These are phyloP conservation scores for Penicillium sclerotigenum DNA, from an alignment of 2,329 filamentous ascomycete genomes.

Conservation along the genomic window DNA sequence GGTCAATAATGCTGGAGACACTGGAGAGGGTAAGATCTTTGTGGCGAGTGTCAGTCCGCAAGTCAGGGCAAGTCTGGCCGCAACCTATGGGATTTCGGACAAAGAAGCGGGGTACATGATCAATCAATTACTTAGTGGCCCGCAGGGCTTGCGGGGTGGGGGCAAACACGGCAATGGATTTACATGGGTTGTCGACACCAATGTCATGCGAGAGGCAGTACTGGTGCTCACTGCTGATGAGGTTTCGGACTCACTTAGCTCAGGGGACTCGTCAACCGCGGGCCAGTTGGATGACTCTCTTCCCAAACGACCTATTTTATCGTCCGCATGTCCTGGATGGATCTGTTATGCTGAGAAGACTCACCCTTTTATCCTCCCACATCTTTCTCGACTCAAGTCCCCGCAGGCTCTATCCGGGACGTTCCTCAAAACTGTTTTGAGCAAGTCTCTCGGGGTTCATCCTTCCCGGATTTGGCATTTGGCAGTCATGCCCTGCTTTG, in stretches of 20 bases:
- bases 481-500: slow-evolving; percentile 96
- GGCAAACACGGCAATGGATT: slow-evolving; percentile 75
- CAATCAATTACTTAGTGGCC: slow-evolving; percentile 70
- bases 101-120: slow-evolving; percentile 77
- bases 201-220: slow-evolving; percentile 74
- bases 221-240: slow-evolving; percentile 78
- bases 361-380: slow-evolving; percentile 86
- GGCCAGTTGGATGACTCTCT: slow-evolving; percentile 19
- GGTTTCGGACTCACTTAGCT: slow-evolving; percentile 48
- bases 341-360: slow-evolving; percentile 99
- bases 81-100: slow-evolving; percentile 73
- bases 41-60: slow-evolving; percentile 93
- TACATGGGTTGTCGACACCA: slow-evolving; percentile 87
- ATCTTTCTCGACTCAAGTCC: slow-evolving; percentile 87
- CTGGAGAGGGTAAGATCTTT: slow-evolving; percentile 67
- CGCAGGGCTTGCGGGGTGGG: slow-evolving; percentile 64
- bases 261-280: slow-evolving; percentile 9
- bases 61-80: slow-evolving; percentile 81
- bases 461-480: slow-evolving; percentile 88
- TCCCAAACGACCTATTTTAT: slow-evolving; percentile 55
- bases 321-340: slow-evolving; percentile 93
- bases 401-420: slow-evolving; percentile 91
- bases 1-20: slow-evolving; percentile 46
- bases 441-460: slow-evolving; percentile 65
- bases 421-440: slow-evolving; percentile 80